phyloP scores from a whole-genome alignment of 257 asterid species.

The Osmanthus fragrans region DNA sequence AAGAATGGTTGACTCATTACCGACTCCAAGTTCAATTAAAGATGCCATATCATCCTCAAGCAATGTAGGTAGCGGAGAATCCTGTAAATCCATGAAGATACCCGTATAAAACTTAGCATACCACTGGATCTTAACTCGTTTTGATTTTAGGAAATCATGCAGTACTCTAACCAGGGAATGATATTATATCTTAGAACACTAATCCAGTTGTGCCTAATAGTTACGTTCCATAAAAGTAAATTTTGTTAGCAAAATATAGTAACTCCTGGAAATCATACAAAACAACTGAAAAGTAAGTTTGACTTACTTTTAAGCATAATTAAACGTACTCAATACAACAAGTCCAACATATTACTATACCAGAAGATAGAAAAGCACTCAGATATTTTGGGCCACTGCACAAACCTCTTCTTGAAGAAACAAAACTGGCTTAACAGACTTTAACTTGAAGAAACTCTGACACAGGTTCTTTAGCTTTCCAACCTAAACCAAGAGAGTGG shows the following conservation, averaged over 20 bases:
- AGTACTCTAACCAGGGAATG: neutral
- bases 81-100: constrained; percentile 44
- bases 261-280: neutral
- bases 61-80: constrained; percentile 66
- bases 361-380: neutral
- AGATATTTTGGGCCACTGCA: neutral
- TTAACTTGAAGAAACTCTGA: constrained; percentile 86
- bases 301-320: neutral
- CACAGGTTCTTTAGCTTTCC: constrained; percentile 93
- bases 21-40: constrained; percentile 71
- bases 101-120: neutral
- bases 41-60: constrained; percentile 91
- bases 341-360: neutral
- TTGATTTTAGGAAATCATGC: neutral
- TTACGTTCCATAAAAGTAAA: neutral
- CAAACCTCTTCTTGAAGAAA: constrained; percentile 90
- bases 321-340: neutral
- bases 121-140: neutral
- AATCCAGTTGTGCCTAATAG: neutral
- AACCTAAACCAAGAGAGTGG: constrained; percentile 42
- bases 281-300: neutral
- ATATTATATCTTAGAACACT: neutral
- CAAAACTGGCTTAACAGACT: constrained; percentile 67
- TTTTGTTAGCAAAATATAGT: neutral
- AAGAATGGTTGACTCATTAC: constrained; percentile 73